A percentile compares a stretch with the other conserved stretches of the same genome.
phyloP scores from a whole-genome alignment of 2,329 filamentous ascomycete species.

The Neonectria hederae region DNA sequence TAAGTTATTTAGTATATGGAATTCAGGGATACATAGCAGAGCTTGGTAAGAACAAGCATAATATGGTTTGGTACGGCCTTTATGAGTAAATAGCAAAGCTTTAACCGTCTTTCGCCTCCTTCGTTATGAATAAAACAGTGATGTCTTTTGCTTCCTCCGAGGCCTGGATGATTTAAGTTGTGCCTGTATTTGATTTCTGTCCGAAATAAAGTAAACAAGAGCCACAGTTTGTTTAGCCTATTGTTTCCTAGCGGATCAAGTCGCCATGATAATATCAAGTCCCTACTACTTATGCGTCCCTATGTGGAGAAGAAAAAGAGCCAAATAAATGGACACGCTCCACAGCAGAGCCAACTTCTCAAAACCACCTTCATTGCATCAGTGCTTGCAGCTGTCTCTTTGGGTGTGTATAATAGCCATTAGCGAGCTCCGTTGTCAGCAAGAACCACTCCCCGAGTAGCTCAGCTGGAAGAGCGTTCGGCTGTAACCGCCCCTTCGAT shows the following conservation, averaged over 20 bases:
- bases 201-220: too few relatives aligned
- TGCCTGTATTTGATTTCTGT: too few relatives aligned
- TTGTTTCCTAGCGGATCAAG: too few relatives aligned
- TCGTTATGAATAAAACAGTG: not conserved
- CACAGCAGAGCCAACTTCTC: not conserved
- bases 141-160: not conserved
- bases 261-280: too few relatives aligned
- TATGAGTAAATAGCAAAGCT: conserved; percentile 12
- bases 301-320: too few relatives aligned
- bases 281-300: too few relatives aligned
- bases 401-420: not conserved
- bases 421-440: accelerated
- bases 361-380: not conserved
- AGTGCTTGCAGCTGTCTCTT: too few relatives aligned
- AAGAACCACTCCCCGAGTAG: conserved; percentile 23
- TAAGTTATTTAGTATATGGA: conserved; percentile 1
- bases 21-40: not conserved
- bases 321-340: too few relatives aligned
- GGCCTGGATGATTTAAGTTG: not conserved
- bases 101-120: not conserved
- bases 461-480: conserved; percentile 32
- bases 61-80: not conserved
- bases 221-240: too few relatives aligned
- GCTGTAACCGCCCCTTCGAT: conserved; percentile 26
- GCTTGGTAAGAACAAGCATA: not conserved